Conservation (phyloP, 129 eudicot species). For the Centella asiatica region DNA sequence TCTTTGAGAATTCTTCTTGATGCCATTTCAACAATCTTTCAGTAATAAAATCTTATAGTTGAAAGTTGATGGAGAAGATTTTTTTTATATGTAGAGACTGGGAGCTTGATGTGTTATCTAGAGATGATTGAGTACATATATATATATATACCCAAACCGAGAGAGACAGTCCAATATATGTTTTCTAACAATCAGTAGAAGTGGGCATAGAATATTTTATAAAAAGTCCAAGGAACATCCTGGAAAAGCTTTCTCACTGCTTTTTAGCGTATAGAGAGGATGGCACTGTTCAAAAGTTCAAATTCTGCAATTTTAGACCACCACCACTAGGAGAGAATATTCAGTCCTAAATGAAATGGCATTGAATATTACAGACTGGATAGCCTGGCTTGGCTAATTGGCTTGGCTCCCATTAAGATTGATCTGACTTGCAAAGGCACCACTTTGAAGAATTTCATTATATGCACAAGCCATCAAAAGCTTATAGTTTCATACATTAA, state of each 20-base stretch:
- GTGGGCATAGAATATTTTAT: slow-evolving; percentile 12
- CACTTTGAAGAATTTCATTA: too few relatives aligned
- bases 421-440: too few relatives aligned
- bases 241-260: too few relatives aligned
- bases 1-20: slow-evolving; percentile 73
- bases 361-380: not conserved
- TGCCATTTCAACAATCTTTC: slow-evolving; percentile 35
- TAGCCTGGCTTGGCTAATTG: too few relatives aligned
- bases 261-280: not conserved
- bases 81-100: not conserved
- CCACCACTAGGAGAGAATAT: slow-evolving; percentile 3
- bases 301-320: not conserved
- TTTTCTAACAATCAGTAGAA: not conserved
- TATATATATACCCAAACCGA: too few relatives aligned
- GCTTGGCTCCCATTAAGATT: not conserved
- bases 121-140: too few relatives aligned
- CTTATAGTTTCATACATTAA: too few relatives aligned
- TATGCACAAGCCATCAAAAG: too few relatives aligned
- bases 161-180: too few relatives aligned
- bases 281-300: not conserved
- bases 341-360: not conserved
- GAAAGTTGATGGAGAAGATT: too few relatives aligned
- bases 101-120: not conserved
- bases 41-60: too few relatives aligned
- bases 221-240: not conserved